Conservation (phyloP, 371 early-diverging fungal genomes). For the Rhizomucor pusillus region DNA sequence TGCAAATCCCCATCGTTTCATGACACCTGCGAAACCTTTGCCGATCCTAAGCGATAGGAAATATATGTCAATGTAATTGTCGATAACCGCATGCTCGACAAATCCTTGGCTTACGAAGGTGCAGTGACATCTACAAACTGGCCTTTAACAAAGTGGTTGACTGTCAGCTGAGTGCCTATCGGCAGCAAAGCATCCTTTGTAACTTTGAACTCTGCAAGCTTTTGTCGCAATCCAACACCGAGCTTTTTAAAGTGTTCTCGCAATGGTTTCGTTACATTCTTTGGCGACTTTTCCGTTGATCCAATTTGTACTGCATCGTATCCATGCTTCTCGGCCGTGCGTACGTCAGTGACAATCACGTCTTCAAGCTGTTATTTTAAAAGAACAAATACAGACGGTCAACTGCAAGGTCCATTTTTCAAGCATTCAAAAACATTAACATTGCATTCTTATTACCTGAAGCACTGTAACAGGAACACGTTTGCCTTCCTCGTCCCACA, state of each 20-base stretch:
- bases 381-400: background rate
- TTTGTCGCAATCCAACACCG: slow-evolving; percentile 74
- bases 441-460: slow-evolving; percentile 55
- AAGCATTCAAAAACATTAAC: background rate
- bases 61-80: slow-evolving; percentile 1
- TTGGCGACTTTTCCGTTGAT: slow-evolving; percentile 60
- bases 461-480: slow-evolving; percentile 92
- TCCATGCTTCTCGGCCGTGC: slow-evolving; percentile 61
- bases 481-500: slow-evolving; percentile 93
- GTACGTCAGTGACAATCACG: slow-evolving; percentile 69
- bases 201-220: slow-evolving; percentile 81
- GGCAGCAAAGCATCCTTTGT: slow-evolving; percentile 85
- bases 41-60: slow-evolving; percentile 62
- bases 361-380: slow-evolving; percentile 56
- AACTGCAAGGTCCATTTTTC: background rate
- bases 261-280: slow-evolving; percentile 66
- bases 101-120: slow-evolving; percentile 58
- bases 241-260: slow-evolving; percentile 74
- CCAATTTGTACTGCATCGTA: slow-evolving; percentile 81
- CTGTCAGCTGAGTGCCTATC: slow-evolving; percentile 72
- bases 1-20: slow-evolving; percentile 95
- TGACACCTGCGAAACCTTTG: slow-evolving; percentile 96
- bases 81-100: background rate
- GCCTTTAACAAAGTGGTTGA: slow-evolving; percentile 91
- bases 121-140: slow-evolving; percentile 93